These are phyloP conservation scores for Bipolaris sorokiniana DNA, from an alignment of 2,329 filamentous ascomycete genomes.

Conservation along the genomic window DNA sequence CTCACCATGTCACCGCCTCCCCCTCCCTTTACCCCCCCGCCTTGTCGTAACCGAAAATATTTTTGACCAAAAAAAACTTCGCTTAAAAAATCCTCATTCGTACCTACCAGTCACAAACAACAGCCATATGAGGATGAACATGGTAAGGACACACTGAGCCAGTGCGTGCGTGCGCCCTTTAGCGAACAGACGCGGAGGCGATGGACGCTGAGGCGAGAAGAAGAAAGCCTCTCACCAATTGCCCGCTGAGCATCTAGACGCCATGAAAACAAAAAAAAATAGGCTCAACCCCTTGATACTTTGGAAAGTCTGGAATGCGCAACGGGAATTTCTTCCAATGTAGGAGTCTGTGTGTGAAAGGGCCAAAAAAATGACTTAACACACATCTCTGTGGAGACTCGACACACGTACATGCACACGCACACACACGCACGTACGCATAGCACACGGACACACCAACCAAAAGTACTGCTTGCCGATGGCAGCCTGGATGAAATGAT, in stretches of 20 bases:
- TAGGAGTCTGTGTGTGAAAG: neutral
- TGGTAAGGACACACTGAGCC: neutral
- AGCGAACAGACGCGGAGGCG: neutral
- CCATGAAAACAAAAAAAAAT: neutral
- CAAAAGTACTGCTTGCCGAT: neutral
- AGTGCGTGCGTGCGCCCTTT: neutral
- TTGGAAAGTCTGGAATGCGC: neutral
- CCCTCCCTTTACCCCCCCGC: neutral
- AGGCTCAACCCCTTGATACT: neutral
- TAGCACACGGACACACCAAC: neutral
- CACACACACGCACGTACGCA: neutral
- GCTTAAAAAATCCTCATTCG: neutral
- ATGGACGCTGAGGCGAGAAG: neutral
- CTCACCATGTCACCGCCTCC: neutral
- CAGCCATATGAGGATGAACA: neutral
- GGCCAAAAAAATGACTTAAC: neutral
- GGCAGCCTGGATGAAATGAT: neutral
- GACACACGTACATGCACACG: neutral
- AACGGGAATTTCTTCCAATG: neutral
- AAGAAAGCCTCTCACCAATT: slow-evolving; percentile 1
- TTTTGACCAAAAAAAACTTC: neutral
- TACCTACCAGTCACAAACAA: neutral
- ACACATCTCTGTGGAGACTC: neutral
- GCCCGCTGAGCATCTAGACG: neutral
- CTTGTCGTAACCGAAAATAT: neutral